These are phyloP conservation scores for Trichoderma virens DNA, from an alignment of 495 filamentous ascomycete species.

Conservation along the genomic window DNA sequence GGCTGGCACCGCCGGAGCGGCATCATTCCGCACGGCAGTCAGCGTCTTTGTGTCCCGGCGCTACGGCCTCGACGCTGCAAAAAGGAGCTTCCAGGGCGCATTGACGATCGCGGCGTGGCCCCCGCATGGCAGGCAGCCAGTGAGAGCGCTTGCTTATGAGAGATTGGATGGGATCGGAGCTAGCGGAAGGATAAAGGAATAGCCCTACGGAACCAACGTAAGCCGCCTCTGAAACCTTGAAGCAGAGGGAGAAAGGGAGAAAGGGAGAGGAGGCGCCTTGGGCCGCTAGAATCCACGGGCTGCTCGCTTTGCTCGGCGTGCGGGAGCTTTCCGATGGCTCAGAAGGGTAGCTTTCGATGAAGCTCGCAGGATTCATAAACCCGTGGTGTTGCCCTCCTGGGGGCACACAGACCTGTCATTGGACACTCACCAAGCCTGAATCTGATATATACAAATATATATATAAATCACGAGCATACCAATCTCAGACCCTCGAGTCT, in stretches of 20 bases:
- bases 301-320: not conserved
- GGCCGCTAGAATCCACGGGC: slow-evolving; percentile 1
- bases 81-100: not conserved
- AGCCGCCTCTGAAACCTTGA: slow-evolving; percentile 6
- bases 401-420: not conserved
- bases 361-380: not conserved
- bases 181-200: not conserved
- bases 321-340: not conserved
- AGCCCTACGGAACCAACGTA: not conserved
- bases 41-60: not conserved
- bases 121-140: too few species aligned
- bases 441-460: too few species aligned
- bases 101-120: not conserved
- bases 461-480: too few species aligned
- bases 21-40: slow-evolving; percentile 6
- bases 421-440: not conserved
- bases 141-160: not conserved
- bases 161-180: not conserved
- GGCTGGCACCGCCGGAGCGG: slow-evolving; percentile 8
- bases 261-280: too few species aligned
- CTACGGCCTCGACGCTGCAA: not conserved
- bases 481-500: not conserved
- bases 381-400: not conserved
- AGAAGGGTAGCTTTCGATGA: not conserved
- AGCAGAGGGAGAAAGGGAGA: not conserved